These are phyloP conservation scores for Trichoderma afroharzianum DNA, from an alignment of 2,329 filamentous ascomycete genomes.

Conservation along the genomic window DNA sequence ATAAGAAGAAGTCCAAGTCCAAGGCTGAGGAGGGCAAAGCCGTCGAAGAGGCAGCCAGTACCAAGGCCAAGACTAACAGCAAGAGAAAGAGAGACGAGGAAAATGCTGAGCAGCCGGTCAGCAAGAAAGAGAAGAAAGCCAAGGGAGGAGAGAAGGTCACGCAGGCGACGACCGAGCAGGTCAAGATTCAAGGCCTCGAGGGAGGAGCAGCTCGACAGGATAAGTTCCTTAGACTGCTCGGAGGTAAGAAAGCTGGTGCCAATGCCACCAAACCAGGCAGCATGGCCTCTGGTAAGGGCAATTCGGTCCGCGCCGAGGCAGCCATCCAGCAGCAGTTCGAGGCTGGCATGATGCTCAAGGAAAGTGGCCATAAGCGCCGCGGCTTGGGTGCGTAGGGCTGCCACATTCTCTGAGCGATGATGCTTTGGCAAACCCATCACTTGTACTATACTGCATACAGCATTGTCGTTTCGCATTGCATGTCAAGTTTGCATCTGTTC, in stretches of 20 bases:
- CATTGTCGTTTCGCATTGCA: constrained; percentile 13
- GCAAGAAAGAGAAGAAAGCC: constrained; percentile 22
- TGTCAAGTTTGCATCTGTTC: constrained; percentile 4
- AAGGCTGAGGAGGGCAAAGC: background rate
- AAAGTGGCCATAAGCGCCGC: constrained; percentile 45
- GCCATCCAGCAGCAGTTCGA: constrained; percentile 58
- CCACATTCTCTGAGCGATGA: background rate
- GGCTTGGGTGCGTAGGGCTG: constrained; percentile 48
- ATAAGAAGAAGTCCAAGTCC: background rate
- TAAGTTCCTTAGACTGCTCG: constrained; percentile 57
- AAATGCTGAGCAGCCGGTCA: constrained; percentile 18
- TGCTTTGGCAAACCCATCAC: background rate
- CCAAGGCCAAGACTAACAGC: constrained; percentile 14
- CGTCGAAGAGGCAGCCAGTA: background rate
- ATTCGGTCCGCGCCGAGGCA: constrained; percentile 42
- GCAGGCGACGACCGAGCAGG: constrained; percentile 37
- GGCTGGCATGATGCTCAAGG: constrained; percentile 54
- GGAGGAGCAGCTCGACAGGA: constrained; percentile 49
- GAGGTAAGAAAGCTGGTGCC: constrained; percentile 45
- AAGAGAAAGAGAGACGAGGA: constrained; percentile 18
- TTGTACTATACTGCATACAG: background rate
- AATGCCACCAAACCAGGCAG: constrained; percentile 20
- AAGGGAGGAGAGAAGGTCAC: constrained; percentile 27
- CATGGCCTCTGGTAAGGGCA: constrained; percentile 28
- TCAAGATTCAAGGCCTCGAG: constrained; percentile 51